phyloP scores from a whole-genome alignment of 495 filamentous ascomycete species.

The Glonium stellatum region DNA sequence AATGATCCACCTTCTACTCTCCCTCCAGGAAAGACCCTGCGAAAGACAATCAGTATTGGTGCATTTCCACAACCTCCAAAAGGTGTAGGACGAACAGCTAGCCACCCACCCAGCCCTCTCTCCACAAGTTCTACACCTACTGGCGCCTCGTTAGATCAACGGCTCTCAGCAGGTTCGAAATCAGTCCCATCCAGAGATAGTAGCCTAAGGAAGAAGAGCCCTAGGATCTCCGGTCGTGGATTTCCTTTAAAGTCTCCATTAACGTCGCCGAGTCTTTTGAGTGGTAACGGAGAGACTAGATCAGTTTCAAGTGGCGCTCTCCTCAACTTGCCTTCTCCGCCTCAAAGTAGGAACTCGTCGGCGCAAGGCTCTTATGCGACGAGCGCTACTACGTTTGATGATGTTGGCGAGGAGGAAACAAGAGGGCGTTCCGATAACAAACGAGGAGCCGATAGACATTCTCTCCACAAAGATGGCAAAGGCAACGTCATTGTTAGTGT shows the following conservation, averaged over 20 bases:
- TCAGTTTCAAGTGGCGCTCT: slow-evolving; percentile 52
- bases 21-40: slow-evolving; percentile 56
- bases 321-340: slow-evolving; percentile 66
- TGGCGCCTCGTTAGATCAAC: slow-evolving; percentile 22
- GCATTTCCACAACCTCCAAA: slow-evolving; percentile 87
- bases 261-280: slow-evolving; percentile 61
- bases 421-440: slow-evolving; percentile 43
- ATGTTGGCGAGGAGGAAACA: slow-evolving; percentile 47
- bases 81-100: slow-evolving; percentile 46
- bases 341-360: slow-evolving; percentile 82
- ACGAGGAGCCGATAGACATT: slow-evolving; percentile 27
- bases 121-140: slow-evolving; percentile 37
- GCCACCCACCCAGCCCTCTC: slow-evolving; percentile 54
- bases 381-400: slow-evolving; percentile 81
- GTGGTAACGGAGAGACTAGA: slow-evolving; percentile 68
- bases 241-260: slow-evolving; percentile 24
- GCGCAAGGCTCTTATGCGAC: slow-evolving; percentile 86
- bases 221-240: slow-evolving; percentile 19
- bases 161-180: slow-evolving; percentile 25
- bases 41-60: slow-evolving; percentile 83
- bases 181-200: slow-evolving; percentile 33
- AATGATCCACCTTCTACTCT: slow-evolving; percentile 29
- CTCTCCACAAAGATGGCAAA: slow-evolving; percentile 53
- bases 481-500: slow-evolving; percentile 97
- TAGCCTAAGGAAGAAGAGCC: slow-evolving; percentile 26